Evolutionary conservation across 441 rosid species (phyloP), one percentile per base, ranked within the genome.

Genomic region (Populus hybrid): DNA sequence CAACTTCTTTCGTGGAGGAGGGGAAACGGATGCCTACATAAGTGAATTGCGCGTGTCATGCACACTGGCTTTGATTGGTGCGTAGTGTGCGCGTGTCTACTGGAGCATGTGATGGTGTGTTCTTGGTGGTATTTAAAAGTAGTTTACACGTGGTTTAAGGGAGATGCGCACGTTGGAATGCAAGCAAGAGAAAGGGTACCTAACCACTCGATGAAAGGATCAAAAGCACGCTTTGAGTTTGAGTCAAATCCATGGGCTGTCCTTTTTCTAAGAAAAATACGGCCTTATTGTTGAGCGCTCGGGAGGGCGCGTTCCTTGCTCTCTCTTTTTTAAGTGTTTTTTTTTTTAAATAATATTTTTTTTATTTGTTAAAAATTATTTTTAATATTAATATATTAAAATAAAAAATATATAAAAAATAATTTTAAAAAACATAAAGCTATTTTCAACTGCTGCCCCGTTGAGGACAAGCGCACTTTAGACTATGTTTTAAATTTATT

Each of bases 211-310:
- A 5, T 26, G 50, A 10, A 40, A 40, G 46, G 14, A 10, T 14
- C 50, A 3, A 40, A 40, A 40, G 50, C 50, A 4, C 3, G 14
- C 46, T 10, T 40, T 40, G 46, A 40, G 4, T 40, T 40, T 10
- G 46, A 40, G 21, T 67, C 30, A 50, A 68, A 68, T 75, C 26
- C 72, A 67, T 30, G 78, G 67, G 78, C 78, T 50, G 53, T 67
- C 72, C 50, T 75, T 67, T 75, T 50, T 40, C 14, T 10, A 10
- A 10, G 50, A 4, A 40, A 40, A 40, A 10, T 40, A 40, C 50
- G 50, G 50, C 50, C 50, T 40, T 11, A 1, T 12, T 12, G 12
- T 40, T 40, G 50, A 40, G 12, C 14, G 50, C 50, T 34, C 36
- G 36, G 36, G 8, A 34, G 8, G 7, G 36, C 36, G 36, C 8